phyloP scores from a whole-genome alignment of 495 filamentous ascomycete genomes.

The Venustampulla echinocandica region DNA sequence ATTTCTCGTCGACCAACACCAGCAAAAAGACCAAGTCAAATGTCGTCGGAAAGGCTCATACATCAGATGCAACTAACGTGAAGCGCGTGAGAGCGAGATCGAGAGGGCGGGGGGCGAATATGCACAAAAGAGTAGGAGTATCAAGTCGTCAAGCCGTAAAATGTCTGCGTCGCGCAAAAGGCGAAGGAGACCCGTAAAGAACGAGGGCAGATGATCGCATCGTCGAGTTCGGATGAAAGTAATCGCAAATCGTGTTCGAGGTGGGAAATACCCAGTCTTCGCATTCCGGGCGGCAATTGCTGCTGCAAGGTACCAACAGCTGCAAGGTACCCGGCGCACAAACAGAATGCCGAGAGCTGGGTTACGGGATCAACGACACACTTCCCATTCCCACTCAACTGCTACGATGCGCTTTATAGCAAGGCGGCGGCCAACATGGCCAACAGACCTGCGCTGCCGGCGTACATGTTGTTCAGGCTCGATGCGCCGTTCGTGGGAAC shows the following conservation, averaged over 20 bases:
- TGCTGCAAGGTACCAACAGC: too few relatives aligned
- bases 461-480: slow-evolving; percentile 28
- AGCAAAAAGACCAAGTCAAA: background rate
- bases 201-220: slow-evolving; percentile 20
- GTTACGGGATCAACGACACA: background rate
- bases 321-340: slow-evolving; percentile 1
- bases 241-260: slow-evolving; percentile 30
- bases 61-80: too few relatives aligned
- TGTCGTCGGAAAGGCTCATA: too few relatives aligned
- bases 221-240: slow-evolving; percentile 12
- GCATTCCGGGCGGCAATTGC: too few relatives aligned
- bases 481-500: slow-evolving; percentile 28
- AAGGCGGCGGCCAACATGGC: slow-evolving; percentile 38
- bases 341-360: background rate
- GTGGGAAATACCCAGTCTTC: background rate
- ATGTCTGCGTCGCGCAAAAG: slow-evolving; percentile 11
- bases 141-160: slow-evolving; percentile 19
- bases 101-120: too few relatives aligned
- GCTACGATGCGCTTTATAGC: slow-evolving; percentile 27
- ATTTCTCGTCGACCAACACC: background rate
- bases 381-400: background rate
- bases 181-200: slow-evolving; percentile 18
- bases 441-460: slow-evolving; percentile 34
- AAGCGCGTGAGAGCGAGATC: too few relatives aligned
- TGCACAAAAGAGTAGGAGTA: background rate